Conservation (phyloP, 148 eudicot genomes). For the Rhododendron ovatum region DNA sequence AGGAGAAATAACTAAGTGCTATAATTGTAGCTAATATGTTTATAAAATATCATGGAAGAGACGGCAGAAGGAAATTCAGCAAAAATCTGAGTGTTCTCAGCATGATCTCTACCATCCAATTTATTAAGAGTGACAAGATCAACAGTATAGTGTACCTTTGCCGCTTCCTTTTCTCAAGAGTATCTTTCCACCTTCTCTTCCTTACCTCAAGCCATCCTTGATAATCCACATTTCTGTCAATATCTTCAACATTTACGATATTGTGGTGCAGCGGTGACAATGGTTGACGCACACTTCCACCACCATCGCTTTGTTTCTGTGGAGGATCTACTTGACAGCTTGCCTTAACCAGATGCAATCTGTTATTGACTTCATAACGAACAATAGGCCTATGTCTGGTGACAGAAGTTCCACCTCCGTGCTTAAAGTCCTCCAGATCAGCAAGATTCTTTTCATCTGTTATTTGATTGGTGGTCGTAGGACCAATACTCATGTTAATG, state of each 20-base stretch:
- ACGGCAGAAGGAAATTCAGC: neutral
- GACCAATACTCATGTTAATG: constrained; percentile 24
- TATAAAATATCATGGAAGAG: neutral
- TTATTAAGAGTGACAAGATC: neutral
- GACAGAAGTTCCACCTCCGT: constrained; percentile 31
- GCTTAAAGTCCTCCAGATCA: constrained; percentile 84
- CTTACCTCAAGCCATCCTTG: constrained; percentile 85
- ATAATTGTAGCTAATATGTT: neutral
- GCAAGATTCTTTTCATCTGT: constrained; percentile 30
- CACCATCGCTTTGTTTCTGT: constrained; percentile 23
- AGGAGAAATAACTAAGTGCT: neutral
- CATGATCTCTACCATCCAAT: neutral
- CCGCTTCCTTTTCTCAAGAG: constrained; percentile 68
- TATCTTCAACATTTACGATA: constrained; percentile 25
- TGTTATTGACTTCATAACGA: constrained; percentile 50
- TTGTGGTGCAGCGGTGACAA: constrained; percentile 25
- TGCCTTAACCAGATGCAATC: constrained; percentile 20
- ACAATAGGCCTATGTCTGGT: constrained; percentile 59
- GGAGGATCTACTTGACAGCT: constrained; percentile 16
- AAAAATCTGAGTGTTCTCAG: neutral
- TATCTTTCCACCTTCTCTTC: constrained; percentile 94
- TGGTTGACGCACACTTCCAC: constrained; percentile 15
- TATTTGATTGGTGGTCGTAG: constrained; percentile 19
- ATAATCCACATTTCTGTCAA: constrained; percentile 73
- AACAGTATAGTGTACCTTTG: constrained; percentile 46